These are phyloP conservation scores for Spathaspora sp. DNA, from an alignment of 805 yeast species.

Conservation along the genomic window DNA sequence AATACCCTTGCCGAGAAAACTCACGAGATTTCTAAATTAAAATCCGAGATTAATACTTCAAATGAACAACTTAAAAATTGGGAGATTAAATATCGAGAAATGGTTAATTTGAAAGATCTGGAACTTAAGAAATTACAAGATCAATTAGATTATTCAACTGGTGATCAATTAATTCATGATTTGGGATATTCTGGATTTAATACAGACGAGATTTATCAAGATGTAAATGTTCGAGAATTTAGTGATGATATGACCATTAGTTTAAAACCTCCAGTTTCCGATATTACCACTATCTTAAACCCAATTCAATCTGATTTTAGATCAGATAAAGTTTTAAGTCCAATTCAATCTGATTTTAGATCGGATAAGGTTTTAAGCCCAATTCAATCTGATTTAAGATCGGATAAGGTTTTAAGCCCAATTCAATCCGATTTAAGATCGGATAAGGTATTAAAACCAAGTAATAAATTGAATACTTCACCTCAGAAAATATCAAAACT, in stretches of 20 bases:
- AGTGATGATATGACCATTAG: neutral
- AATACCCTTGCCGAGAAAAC: neutral
- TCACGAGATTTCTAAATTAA: neutral
- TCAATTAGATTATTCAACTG: neutral
- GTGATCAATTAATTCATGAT: neutral
- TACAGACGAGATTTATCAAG: constrained; percentile 5
- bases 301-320: neutral
- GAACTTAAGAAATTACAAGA: neutral
- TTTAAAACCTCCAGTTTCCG: neutral
- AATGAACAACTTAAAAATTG: neutral
- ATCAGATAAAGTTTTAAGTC: too few species aligned
- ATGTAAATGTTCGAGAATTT: neutral
- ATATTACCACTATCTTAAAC: neutral
- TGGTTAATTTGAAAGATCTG: neutral
- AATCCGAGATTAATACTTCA: neutral
- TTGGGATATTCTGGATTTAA: neutral
- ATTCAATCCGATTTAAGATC: neutral
- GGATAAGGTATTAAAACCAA: neutral
- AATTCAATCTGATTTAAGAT: neutral
- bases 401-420: too few species aligned
- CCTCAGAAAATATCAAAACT: constrained; percentile 1
- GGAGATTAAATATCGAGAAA: neutral
- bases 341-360: neutral
- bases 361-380: neutral
- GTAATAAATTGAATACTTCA: neutral